phyloP scores from a whole-genome alignment of 345 rosid genomes.

The Ceriops zippeliana region DNA sequence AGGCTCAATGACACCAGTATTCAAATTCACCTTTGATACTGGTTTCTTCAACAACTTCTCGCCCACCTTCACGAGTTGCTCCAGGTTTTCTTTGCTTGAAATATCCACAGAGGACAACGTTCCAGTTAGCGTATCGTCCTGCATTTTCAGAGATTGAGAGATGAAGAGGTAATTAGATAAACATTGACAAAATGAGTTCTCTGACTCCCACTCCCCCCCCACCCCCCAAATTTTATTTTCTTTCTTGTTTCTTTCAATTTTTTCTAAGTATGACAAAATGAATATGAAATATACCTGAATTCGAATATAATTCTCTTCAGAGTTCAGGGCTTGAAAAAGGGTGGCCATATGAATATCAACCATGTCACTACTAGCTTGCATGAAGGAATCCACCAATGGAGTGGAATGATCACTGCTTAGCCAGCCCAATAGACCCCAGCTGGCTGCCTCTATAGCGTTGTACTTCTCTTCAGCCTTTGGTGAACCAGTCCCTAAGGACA shows the following conservation, averaged over 20 bases:
- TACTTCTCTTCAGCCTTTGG: slow-evolving; percentile 16
- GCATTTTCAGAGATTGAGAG: not conserved
- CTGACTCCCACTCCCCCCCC: not conserved
- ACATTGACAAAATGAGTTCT: too few relatives aligned
- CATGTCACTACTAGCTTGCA: slow-evolving; percentile 30
- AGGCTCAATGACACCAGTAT: slow-evolving; percentile 24
- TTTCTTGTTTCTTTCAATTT: too few relatives aligned
- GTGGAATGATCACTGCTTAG: slow-evolving; percentile 9
- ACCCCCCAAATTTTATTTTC: not conserved
- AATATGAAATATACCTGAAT: slow-evolving; percentile 16
- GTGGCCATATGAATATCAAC: slow-evolving; percentile 26
- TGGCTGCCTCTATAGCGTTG: slow-evolving; percentile 23
- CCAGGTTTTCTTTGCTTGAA: slow-evolving; percentile 30
- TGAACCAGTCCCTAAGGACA: slow-evolving; percentile 32
- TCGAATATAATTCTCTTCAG: slow-evolving; percentile 28
- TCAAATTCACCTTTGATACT: slow-evolving; percentile 33
- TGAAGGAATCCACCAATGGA: slow-evolving; percentile 26
- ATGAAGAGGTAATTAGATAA: too few relatives aligned
- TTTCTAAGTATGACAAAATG: not conserved
- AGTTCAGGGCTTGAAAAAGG: slow-evolving; percentile 24
- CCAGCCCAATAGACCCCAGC: slow-evolving; percentile 37
- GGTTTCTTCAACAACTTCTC: slow-evolving; percentile 37
- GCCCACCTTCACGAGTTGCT: slow-evolving; percentile 20
- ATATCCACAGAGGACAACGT: slow-evolving; percentile 21
- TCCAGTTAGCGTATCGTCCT: slow-evolving; percentile 30